Percentiles rank a stretch among this genome's conserved stretches.
phyloP scores from a whole-genome alignment of 768 basidiomycete genomes.

The Exidia glandulosa region DNA sequence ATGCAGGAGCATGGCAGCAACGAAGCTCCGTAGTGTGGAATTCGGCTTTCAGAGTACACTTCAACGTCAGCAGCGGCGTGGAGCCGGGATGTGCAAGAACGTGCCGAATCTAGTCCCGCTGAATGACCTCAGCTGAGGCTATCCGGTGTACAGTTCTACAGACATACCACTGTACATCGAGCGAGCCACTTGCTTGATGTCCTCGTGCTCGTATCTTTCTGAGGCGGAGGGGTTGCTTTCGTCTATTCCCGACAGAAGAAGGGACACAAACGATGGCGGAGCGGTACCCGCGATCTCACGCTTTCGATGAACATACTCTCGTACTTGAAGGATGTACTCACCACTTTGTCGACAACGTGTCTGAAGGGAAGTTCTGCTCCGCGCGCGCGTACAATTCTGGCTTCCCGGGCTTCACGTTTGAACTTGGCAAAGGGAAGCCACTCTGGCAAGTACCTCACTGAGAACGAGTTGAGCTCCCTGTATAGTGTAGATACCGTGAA shows the following conservation, averaged over 20 bases:
- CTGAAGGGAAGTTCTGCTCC: neutral
- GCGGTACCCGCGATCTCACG: neutral
- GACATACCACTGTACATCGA: neutral
- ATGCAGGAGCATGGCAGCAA: slow-evolving; percentile 14
- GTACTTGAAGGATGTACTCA: neutral
- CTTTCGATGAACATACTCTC: neutral
- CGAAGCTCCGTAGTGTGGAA: slow-evolving; percentile 11
- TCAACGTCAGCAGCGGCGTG: neutral
- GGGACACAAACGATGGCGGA: neutral
- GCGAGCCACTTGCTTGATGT: neutral
- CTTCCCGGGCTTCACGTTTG: neutral
- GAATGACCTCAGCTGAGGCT: neutral
- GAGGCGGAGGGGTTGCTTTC: neutral
- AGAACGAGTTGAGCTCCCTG: neutral
- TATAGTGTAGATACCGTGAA: neutral
- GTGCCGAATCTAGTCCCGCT: neutral
- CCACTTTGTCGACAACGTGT: neutral
- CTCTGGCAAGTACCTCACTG: neutral
- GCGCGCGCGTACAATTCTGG: neutral
- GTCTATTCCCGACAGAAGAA: neutral
- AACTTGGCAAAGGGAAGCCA: neutral
- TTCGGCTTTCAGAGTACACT: slow-evolving; percentile 9
- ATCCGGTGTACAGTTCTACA: neutral
- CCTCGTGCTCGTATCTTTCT: neutral
- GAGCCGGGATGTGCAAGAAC: neutral